Conservation (phyloP, 139 green algal species). For the Ettlia oleoabundans region DNA sequence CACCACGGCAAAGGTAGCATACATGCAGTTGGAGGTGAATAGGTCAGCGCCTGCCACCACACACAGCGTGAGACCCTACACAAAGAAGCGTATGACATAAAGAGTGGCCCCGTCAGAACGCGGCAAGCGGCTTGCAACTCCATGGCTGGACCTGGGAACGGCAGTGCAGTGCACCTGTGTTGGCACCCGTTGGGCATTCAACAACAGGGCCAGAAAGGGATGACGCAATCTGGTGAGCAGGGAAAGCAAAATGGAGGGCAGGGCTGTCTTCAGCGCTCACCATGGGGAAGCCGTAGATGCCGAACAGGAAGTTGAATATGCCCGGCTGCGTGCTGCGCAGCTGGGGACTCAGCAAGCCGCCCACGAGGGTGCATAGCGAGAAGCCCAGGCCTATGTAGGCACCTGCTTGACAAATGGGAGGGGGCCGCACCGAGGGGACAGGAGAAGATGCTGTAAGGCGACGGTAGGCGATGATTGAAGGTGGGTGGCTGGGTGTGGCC, state of each 20-base stretch:
- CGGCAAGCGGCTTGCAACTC: neutral
- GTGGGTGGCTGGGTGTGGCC: neutral
- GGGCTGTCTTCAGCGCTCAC: neutral
- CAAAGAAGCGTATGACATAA: neutral
- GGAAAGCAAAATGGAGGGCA: no score
- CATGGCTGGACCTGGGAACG: neutral
- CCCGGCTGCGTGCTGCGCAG: neutral
- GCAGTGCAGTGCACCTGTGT: neutral
- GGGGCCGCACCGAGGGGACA: neutral
- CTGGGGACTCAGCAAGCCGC: conserved; percentile 1
- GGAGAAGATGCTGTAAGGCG: neutral
- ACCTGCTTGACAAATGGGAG: neutral
- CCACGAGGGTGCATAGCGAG: conserved; percentile 14
- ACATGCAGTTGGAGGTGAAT: conserved; percentile 41
- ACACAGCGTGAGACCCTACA: conserved; percentile 24
- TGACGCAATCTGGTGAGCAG: neutral
- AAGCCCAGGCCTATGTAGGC: conserved; percentile 19
- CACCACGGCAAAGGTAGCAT: neutral
- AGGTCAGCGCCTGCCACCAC: conserved; percentile 35
- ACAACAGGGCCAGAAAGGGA: neutral
- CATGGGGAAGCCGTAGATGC: conserved; percentile 34
- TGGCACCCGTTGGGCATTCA: no score
- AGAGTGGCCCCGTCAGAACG: neutral
- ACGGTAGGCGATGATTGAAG: neutral
- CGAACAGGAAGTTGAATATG: conserved; percentile 21